phyloP scores from a whole-genome alignment of 768 basidiomycete species.

The Leccinum imitatum region DNA sequence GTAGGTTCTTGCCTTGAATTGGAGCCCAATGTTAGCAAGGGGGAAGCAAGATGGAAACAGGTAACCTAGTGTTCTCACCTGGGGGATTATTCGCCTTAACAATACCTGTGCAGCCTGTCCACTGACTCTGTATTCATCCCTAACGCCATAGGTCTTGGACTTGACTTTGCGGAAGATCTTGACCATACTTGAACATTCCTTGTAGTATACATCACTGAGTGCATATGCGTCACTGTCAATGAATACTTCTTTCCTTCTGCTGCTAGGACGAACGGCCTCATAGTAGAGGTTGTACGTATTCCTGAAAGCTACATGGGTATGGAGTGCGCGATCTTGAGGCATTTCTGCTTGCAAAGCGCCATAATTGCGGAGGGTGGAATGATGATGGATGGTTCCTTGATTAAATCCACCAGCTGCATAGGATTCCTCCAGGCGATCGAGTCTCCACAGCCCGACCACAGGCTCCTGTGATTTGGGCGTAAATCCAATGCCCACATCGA shows the following conservation, averaged over 20 bases:
- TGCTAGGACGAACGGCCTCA: conserved; percentile 6
- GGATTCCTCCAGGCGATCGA: neutral
- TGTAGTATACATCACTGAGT: neutral
- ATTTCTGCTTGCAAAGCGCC: conserved; percentile 18
- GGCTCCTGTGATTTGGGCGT: neutral
- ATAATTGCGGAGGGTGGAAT: neutral
- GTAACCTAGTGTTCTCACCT: neutral
- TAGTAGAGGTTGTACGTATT: conserved; percentile 21
- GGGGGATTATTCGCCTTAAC: neutral
- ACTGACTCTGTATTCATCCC: conserved; percentile 8
- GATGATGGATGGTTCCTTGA: neutral
- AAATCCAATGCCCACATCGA: conserved; percentile 3
- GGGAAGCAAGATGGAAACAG: no score
- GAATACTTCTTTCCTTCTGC: neutral
- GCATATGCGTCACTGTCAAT: conserved; percentile 12
- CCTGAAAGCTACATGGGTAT: conserved; percentile 14
- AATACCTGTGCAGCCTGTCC: conserved; percentile 7
- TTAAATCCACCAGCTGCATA: neutral
- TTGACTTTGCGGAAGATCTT: neutral
- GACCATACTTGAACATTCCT: neutral
- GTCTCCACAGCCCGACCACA: neutral
- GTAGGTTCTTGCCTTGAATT: conserved; percentile 1
- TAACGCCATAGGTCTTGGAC: neutral
- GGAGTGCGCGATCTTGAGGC: neutral
- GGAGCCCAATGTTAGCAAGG: no score